phyloP scores from a whole-genome alignment of 768 basidiomycete genomes.

The Harrya chromipes region DNA sequence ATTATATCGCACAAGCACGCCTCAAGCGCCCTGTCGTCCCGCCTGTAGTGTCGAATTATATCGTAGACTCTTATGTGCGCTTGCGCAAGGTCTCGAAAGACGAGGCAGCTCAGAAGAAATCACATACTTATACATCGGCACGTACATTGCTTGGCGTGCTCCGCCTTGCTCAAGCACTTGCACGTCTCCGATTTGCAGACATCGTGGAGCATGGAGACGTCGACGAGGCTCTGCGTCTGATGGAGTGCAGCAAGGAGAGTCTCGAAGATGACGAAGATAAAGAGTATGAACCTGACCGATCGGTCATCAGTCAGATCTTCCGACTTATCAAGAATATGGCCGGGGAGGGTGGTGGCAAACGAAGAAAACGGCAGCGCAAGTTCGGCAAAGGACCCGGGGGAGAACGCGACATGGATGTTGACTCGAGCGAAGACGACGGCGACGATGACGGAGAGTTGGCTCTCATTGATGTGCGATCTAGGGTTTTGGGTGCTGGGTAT shows the following conservation, averaged over 20 bases:
- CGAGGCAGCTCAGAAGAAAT: slow-evolving; percentile 83
- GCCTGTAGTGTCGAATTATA: slow-evolving; percentile 81
- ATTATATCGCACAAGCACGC: slow-evolving; percentile 93
- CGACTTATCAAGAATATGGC: slow-evolving; percentile 89
- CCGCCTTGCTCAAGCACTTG: slow-evolving; percentile 91
- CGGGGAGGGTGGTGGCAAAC: slow-evolving; percentile 37
- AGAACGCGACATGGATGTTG: slow-evolving; percentile 67
- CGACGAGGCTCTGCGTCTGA: slow-evolving; percentile 93
- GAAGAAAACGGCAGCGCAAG: slow-evolving; percentile 45
- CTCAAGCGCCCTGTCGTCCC: slow-evolving; percentile 89
- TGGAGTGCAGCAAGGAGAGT: slow-evolving; percentile 95
- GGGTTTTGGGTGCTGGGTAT: slow-evolving; percentile 83
- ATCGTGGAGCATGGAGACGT: slow-evolving; percentile 83
- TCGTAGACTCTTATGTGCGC: slow-evolving; percentile 94
- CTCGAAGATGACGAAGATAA: slow-evolving; percentile 76
- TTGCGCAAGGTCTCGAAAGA: slow-evolving; percentile 92
- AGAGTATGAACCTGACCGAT: slow-evolving; percentile 70
- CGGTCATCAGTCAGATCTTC: slow-evolving; percentile 81
- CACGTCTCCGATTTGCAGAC: slow-evolving; percentile 83
- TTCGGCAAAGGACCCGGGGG: slow-evolving; percentile 69
- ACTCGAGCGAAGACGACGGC: slow-evolving; percentile 60
- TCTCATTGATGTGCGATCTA: slow-evolving; percentile 84
- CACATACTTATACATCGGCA: slow-evolving; percentile 92
- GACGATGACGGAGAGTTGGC: slow-evolving; percentile 69
- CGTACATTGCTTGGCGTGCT: slow-evolving; percentile 94